Percentiles rank a stretch among this genome's conserved stretches.
Conservation (phyloP, 2,329 filamentous ascomycete genomes). For the Aureobasidium namibiae region DNA sequence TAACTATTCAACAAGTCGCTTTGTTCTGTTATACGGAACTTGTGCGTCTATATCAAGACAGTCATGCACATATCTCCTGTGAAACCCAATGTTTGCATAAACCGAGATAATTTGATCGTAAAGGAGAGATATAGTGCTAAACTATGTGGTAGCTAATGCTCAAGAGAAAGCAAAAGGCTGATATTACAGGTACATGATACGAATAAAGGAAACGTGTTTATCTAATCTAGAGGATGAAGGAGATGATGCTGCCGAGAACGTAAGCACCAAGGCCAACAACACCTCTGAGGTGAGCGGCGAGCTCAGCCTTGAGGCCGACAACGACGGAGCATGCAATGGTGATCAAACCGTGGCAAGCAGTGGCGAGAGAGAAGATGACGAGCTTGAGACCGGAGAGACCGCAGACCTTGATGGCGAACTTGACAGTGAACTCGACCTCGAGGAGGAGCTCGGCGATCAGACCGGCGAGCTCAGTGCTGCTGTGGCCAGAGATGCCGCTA, state of each 20-base stretch:
- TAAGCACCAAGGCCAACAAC: background rate
- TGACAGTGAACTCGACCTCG: constrained; percentile 9
- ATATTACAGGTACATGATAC: background rate
- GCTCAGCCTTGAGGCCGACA: constrained; percentile 1
- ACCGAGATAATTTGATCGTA: background rate
- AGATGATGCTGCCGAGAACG: background rate
- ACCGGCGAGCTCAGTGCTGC: background rate
- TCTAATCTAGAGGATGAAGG: background rate
- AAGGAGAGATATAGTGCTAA: constrained; percentile 6
- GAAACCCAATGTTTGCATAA: too few species aligned
- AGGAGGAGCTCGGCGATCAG: constrained; percentile 1
- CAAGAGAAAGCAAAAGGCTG: background rate
- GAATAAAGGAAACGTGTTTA: background rate
- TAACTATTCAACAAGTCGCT: too few species aligned
- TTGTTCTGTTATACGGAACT: too few species aligned
- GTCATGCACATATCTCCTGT: too few species aligned
- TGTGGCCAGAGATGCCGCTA: background rate
- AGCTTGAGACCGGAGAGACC: background rate
- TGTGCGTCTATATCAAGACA: too few species aligned
- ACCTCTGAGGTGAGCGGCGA: background rate
- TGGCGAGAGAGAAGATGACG: background rate
- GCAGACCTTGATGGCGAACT: constrained; percentile 10
- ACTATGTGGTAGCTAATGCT: constrained; percentile 1
- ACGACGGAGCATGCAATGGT: background rate
- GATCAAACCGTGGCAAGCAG: constrained; percentile 10